Evolutionary conservation across 2,329 filamentous ascomycete species (phyloP).

Genomic region (Microcyclosporella mali): DNA sequence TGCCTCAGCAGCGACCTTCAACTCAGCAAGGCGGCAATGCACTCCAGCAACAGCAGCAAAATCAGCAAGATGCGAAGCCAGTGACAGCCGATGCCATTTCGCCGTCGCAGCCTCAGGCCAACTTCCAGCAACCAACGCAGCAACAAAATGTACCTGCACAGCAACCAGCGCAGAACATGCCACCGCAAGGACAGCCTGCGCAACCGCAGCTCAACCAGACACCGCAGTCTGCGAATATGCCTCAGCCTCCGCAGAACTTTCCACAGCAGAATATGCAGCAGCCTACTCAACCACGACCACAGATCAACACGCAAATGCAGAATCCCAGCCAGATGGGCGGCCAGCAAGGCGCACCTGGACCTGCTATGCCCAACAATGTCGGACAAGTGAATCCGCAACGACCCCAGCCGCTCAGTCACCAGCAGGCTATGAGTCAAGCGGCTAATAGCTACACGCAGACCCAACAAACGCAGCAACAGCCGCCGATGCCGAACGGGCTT

Average conservation of each 20-base stretch:
- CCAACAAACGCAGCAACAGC: slow-evolving; percentile 15
- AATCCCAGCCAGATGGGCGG: slow-evolving; percentile 18
- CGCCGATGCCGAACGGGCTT: slow-evolving; percentile 22
- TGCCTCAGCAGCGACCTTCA: slow-evolving; percentile 11
- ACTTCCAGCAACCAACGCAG: slow-evolving; percentile 10
- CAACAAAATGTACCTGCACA: slow-evolving; percentile 18
- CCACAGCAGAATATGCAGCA: slow-evolving; percentile 26
- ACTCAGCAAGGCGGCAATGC: slow-evolving; percentile 20
- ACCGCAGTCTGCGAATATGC: slow-evolving; percentile 25
- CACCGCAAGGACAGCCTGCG: slow-evolving; percentile 20
- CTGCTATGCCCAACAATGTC: slow-evolving; percentile 16
- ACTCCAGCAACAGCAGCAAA: slow-evolving; percentile 15
- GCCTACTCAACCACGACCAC: slow-evolving; percentile 16
- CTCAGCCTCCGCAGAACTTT: slow-evolving; percentile 27
- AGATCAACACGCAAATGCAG: slow-evolving; percentile 19
- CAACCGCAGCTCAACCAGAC: slow-evolving; percentile 24
- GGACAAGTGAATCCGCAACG: slow-evolving; percentile 18
- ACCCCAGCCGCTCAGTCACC: slow-evolving; percentile 36
- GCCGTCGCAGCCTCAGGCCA: slow-evolving; percentile 7
- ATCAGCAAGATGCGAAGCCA: slow-evolving; percentile 16
- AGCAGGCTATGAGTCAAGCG: slow-evolving; percentile 40
- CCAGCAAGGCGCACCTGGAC: slow-evolving; percentile 16
- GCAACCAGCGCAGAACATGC: slow-evolving; percentile 22
- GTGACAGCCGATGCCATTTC: slow-evolving; percentile 5
- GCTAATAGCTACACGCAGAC: slow-evolving; percentile 11